These are phyloP conservation scores for Cordyceps fumosorosea DNA, from an alignment of 2,329 filamentous ascomycete species.

Conservation along the genomic window DNA sequence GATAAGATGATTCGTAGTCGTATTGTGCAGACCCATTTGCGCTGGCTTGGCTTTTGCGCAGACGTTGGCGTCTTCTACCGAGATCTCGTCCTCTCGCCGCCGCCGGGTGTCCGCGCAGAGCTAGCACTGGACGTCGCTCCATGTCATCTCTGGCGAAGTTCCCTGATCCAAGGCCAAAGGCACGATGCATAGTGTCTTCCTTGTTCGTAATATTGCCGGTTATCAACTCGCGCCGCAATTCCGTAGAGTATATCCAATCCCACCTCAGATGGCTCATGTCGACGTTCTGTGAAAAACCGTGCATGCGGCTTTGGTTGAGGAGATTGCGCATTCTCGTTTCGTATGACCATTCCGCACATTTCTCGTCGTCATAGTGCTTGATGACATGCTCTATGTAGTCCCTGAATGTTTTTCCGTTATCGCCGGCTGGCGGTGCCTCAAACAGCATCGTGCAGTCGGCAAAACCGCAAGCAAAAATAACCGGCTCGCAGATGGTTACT, in stretches of 20 bases:
- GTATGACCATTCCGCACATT: slow-evolving; percentile 37
- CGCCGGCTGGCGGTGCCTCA: slow-evolving; percentile 34
- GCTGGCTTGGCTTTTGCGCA: background rate
- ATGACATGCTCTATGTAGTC: slow-evolving; percentile 41
- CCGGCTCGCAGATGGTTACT: slow-evolving; percentile 35
- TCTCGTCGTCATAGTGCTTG: slow-evolving; percentile 40
- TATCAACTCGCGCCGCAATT: slow-evolving; percentile 38
- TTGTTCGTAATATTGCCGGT: slow-evolving; percentile 23
- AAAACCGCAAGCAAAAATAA: slow-evolving; percentile 44
- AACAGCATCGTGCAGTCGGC: slow-evolving; percentile 38
- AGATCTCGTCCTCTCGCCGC: background rate
- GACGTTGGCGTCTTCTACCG: background rate
- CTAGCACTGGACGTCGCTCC: background rate
- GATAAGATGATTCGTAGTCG: background rate
- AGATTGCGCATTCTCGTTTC: slow-evolving; percentile 39
- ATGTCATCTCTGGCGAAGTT: background rate
- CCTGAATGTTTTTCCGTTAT: slow-evolving; percentile 33
- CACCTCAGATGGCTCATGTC: slow-evolving; percentile 24
- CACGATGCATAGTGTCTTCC: background rate
- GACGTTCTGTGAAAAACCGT: background rate
- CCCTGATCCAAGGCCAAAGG: background rate
- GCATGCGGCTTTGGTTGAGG: slow-evolving; percentile 27
- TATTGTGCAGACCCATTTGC: background rate
- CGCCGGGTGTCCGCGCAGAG: background rate
- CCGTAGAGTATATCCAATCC: slow-evolving; percentile 35